Percentiles rank a stretch among this genome's conserved stretches.
These are phyloP conservation scores for Aspergillus pseudonomiae DNA, from an alignment of 2,329 filamentous ascomycete species.

Conservation along the genomic window DNA sequence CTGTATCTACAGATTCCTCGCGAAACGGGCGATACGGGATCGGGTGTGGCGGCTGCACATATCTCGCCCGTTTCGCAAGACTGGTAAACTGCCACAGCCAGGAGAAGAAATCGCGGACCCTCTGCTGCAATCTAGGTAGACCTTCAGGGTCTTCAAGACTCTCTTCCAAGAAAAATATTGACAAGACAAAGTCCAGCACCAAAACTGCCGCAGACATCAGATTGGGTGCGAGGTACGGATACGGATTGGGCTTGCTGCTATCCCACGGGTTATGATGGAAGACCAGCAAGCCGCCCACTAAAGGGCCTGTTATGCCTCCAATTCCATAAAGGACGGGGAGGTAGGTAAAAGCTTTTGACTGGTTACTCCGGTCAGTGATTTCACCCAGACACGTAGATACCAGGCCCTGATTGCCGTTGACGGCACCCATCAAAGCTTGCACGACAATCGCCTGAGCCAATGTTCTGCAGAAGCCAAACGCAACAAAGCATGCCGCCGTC, in stretches of 20 bases:
- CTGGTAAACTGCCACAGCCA: slow-evolving; percentile 73
- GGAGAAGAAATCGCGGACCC: slow-evolving; percentile 63
- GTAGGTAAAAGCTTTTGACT: slow-evolving; percentile 91
- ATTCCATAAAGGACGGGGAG: slow-evolving; percentile 94
- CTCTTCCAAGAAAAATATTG: slow-evolving; percentile 83
- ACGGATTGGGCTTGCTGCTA: slow-evolving; percentile 56
- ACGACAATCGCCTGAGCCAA: slow-evolving; percentile 85
- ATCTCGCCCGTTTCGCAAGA: slow-evolving; percentile 59
- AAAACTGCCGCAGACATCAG: slow-evolving; percentile 75
- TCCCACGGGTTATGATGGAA: slow-evolving; percentile 62
- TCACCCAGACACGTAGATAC: slow-evolving; percentile 94
- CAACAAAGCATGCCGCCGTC: slow-evolving; percentile 77
- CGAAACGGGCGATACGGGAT: slow-evolving; percentile 34
- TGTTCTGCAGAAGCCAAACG: slow-evolving; percentile 82
- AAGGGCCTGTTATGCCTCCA: slow-evolving; percentile 88
- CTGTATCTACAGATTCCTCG: slow-evolving; percentile 26
- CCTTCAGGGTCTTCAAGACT: slow-evolving; percentile 70
- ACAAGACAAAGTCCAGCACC: slow-evolving; percentile 69
- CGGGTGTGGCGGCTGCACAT: slow-evolving; percentile 48
- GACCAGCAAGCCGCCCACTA: slow-evolving; percentile 84
- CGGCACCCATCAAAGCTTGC: slow-evolving; percentile 85
- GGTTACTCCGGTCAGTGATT: slow-evolving; percentile 92
- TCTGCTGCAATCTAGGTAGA: slow-evolving; percentile 62
- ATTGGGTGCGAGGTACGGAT: slow-evolving; percentile 86
- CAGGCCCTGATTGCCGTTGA: slow-evolving; percentile 93